A percentile compares a stretch with the other conserved stretches of the same genome.
phyloP scores from a whole-genome alignment of 169 alveolate species.

The Ichthyophthirius multifiliis region DNA sequence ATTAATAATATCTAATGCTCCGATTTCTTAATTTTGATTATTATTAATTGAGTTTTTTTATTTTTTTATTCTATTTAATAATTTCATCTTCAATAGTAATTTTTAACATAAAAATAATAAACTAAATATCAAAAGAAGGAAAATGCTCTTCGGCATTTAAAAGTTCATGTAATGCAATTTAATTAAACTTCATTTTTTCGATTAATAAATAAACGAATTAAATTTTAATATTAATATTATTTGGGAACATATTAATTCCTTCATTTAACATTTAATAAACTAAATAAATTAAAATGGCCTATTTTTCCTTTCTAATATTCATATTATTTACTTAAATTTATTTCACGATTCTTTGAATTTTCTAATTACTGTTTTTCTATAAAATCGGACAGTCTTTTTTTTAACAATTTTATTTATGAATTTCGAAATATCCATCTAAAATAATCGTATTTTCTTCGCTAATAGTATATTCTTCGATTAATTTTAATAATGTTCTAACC shows the following conservation, averaged over 20 bases:
- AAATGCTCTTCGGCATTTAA: constrained; percentile 49
- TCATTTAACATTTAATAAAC: constrained; percentile 41
- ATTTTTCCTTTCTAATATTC: constrained; percentile 12
- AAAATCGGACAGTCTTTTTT: constrained; percentile 28
- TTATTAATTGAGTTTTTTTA: not conserved
- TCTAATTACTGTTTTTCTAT: constrained; percentile 15
- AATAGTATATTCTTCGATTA: too few species aligned
- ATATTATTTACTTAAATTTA: constrained; percentile 7
- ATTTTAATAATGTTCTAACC: too few species aligned
- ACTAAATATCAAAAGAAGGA: constrained; percentile 61
- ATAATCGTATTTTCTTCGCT: too few species aligned
- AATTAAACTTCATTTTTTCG: constrained; percentile 56
- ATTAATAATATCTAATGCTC: constrained; percentile 50
- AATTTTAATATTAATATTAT: constrained; percentile 51
- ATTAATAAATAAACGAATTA: constrained; percentile 50
- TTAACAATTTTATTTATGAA: constrained; percentile 24
- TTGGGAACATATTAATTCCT: constrained; percentile 59
- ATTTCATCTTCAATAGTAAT: constrained; percentile 52
- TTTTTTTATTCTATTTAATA: constrained; percentile 28
- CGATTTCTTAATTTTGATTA: constrained; percentile 40
- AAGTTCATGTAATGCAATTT: constrained; percentile 54
- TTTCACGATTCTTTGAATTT: constrained; percentile 12
- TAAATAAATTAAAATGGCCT: constrained; percentile 5
- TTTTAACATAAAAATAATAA: constrained; percentile 47
- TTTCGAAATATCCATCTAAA: constrained; percentile 31